Evolutionary conservation across 75 land plant genomes (phyloP).

Genomic region (Pseudotsuga menziesii): DNA sequence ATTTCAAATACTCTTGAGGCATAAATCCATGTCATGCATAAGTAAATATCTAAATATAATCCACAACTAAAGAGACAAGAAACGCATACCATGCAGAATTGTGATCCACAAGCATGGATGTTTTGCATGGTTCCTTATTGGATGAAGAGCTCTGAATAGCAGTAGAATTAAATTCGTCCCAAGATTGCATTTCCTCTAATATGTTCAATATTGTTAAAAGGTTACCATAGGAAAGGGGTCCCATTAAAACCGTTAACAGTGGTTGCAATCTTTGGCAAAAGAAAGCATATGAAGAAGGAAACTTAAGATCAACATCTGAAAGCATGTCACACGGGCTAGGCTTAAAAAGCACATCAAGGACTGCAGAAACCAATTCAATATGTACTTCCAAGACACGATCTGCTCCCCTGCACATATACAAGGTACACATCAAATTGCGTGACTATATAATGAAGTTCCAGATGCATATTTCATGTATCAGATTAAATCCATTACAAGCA

Average conservation of each 20-base stretch:
- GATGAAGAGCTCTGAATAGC: background rate
- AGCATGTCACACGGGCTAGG: slow-evolving; percentile 13
- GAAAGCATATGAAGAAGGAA: slow-evolving; percentile 17
- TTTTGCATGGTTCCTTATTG: background rate
- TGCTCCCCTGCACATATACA: slow-evolving; percentile 10
- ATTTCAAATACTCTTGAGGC: background rate
- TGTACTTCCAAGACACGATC: slow-evolving; percentile 12
- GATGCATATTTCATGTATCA: background rate
- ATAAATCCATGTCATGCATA: background rate
- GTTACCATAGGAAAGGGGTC: slow-evolving; percentile 12
- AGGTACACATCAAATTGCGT: background rate
- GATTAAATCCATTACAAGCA: background rate
- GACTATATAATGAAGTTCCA: background rate
- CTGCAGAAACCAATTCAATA: slow-evolving; percentile 11
- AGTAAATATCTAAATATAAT: background rate
- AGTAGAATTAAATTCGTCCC: background rate
- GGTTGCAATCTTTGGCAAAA: background rate
- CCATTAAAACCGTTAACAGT: background rate
- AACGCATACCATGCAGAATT: slow-evolving; percentile 11
- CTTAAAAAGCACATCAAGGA: slow-evolving; percentile 15
- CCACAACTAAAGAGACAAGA: background rate
- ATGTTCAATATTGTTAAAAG: background rate
- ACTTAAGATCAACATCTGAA: slow-evolving; percentile 9
- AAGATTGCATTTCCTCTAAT: slow-evolving; percentile 12
- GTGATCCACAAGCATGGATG: background rate